Conservation (phyloP, 108 stramenopile species). For the Fragilaria crotonensis region DNA sequence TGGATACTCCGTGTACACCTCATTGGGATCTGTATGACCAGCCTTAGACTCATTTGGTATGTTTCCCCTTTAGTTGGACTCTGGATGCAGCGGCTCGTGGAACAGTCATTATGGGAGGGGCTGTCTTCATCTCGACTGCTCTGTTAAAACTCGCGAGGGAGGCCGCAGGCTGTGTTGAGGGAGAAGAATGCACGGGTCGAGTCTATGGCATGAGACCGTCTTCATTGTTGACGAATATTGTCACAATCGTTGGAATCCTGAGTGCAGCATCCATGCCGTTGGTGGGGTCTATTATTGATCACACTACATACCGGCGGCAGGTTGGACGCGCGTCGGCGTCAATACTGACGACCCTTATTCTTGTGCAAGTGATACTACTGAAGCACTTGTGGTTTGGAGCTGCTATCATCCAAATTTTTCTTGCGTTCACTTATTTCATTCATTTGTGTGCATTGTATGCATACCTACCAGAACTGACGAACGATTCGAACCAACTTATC, state of each 20-base stretch:
- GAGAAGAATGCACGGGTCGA: conserved; percentile 6
- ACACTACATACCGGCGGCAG: conserved; percentile 33
- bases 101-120: conserved; percentile 34
- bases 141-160: background rate
- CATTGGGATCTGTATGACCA: no score
- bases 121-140: conserved; percentile 3
- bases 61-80: no score
- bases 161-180: background rate
- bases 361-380: conserved; percentile 11
- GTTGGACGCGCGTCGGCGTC: conserved; percentile 24
- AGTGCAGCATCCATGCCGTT: conserved; percentile 34
- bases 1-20: no score
- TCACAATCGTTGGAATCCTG: conserved; percentile 19
- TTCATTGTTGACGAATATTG: conserved; percentile 19
- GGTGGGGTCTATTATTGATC: conserved; percentile 40
- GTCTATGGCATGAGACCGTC: conserved; percentile 36
- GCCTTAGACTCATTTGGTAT: no score
- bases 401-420: conserved; percentile 12
- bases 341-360: conserved; percentile 12
- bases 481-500: background rate
- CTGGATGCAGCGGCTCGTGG: conserved; percentile 50
- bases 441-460: background rate
- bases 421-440: background rate
- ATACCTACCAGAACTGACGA: conserved; percentile 7
- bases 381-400: conserved; percentile 28